phyloP scores from a whole-genome alignment of 208 protist genomes.

The Crithidia acanthocephali region DNA sequence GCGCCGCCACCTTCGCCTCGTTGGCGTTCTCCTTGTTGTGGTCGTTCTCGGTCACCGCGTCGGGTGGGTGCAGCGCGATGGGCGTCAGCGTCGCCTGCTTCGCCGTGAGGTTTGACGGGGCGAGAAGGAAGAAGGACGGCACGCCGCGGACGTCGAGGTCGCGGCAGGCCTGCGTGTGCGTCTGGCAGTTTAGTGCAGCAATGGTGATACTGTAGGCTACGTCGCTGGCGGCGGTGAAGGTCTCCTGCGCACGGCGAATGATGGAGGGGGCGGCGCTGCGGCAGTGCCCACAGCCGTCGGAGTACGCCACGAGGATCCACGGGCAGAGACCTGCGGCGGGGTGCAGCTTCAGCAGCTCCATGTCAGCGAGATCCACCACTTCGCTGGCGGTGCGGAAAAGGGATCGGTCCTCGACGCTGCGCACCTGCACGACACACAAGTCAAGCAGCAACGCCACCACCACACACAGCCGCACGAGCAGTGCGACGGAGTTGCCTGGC shows the following conservation, averaged over 20 bases:
- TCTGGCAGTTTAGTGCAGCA: slow-evolving; percentile 57
- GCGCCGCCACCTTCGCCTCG: not conserved
- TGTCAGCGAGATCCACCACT: slow-evolving; percentile 20
- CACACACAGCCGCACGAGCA: no score
- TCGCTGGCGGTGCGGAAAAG: slow-evolving; percentile 20
- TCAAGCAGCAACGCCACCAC: no score
- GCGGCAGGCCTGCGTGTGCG: slow-evolving; percentile 30
- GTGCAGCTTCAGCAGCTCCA: slow-evolving; percentile 23
- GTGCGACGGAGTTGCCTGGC: no score
- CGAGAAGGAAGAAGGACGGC: slow-evolving; percentile 43
- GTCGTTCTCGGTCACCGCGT: not conserved
- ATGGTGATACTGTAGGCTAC: slow-evolving; percentile 27
- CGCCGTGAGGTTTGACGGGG: not conserved
- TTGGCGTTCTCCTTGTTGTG: not conserved
- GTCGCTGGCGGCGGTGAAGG: slow-evolving; percentile 3
- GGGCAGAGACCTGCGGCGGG: slow-evolving; percentile 52
- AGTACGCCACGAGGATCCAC: slow-evolving; percentile 69
- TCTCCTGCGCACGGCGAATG: slow-evolving; percentile 15
- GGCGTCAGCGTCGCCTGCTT: not conserved
- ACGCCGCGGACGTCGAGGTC: slow-evolving; percentile 36
- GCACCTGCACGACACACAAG: no score
- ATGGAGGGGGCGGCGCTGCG: slow-evolving; percentile 34
- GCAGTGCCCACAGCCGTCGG: slow-evolving; percentile 62
- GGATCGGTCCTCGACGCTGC: slow-evolving; percentile 2
- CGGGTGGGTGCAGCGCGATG: not conserved